These are phyloP conservation scores for Rhizophagus prolifer DNA, from an alignment of 192 early-diverging fungal species.

Conservation along the genomic window DNA sequence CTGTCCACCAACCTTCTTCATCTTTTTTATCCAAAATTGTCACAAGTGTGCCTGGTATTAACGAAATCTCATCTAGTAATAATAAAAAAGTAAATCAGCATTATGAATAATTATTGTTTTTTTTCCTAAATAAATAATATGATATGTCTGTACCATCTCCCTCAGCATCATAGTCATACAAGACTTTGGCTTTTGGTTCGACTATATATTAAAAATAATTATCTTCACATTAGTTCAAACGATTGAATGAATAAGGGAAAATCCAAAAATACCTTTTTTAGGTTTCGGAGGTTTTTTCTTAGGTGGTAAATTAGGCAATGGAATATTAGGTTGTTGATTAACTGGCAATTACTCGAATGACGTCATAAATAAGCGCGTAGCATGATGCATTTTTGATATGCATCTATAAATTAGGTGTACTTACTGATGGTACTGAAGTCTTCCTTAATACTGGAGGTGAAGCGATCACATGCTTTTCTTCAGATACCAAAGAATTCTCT, in stretches of 20 bases:
- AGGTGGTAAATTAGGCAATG: conserved; percentile 3
- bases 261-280: not conserved
- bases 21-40: conserved; percentile 47
- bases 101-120: not conserved
- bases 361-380: not conserved
- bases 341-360: not conserved
- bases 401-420: not conserved
- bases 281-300: not conserved
- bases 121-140: not conserved
- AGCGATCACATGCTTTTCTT: not conserved
- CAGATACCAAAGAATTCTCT: not conserved
- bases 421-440: not conserved
- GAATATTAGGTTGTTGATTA: not conserved
- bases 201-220: not conserved
- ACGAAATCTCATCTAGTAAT: conserved; percentile 47
- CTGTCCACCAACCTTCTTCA: conserved; percentile 58
- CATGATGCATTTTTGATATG: too few relatives aligned
- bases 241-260: not conserved
- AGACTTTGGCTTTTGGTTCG: conserved; percentile 46
- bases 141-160: conserved; percentile 40
- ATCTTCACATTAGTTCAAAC: not conserved
- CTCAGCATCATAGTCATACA: conserved; percentile 49
- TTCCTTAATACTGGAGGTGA: not conserved
- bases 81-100: not conserved
- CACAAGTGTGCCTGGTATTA: conserved; percentile 46